These are phyloP conservation scores for Hirsutella thompsonii DNA, from an alignment of 2,329 filamentous ascomycete genomes.

Conservation along the genomic window DNA sequence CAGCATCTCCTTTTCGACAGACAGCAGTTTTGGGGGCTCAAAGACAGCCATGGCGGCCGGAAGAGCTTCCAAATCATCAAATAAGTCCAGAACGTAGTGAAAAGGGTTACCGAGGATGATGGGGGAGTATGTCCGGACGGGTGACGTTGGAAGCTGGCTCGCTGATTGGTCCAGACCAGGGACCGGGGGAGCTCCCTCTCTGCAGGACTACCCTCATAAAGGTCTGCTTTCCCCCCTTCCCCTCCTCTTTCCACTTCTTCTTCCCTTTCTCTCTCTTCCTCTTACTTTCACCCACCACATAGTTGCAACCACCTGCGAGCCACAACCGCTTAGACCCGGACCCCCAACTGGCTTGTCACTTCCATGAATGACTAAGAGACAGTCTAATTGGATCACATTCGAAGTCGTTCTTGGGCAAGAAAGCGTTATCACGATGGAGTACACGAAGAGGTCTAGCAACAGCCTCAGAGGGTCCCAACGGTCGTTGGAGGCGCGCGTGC, in stretches of 20 bases:
- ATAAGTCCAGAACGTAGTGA: not conserved
- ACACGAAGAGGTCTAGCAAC: too few relatives aligned
- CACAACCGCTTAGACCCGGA: not conserved
- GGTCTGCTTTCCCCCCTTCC: not conserved
- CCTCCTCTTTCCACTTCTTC: not conserved
- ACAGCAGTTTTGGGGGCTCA: too few relatives aligned
- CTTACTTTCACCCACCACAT: not conserved
- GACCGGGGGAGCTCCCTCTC: not conserved
- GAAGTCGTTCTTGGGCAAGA: too few relatives aligned
- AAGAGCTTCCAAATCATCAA: not conserved
- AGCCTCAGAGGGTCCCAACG: too few relatives aligned
- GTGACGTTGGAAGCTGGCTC: not conserved
- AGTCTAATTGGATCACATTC: too few relatives aligned
- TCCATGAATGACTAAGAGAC: not conserved
- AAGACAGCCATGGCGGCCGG: not conserved
- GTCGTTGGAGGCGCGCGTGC: too few relatives aligned
- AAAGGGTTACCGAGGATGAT: not conserved
- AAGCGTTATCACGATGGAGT: too few relatives aligned
- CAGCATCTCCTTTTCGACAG: too few relatives aligned
- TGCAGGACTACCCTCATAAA: constrained; percentile 1
- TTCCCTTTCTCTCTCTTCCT: not conserved
- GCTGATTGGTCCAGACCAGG: not conserved
- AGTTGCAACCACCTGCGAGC: not conserved
- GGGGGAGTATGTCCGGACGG: not conserved
- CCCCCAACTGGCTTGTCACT: not conserved